phyloP scores from a whole-genome alignment of 2,329 filamentous ascomycete species.

The Pyrenochaeta sp. region DNA sequence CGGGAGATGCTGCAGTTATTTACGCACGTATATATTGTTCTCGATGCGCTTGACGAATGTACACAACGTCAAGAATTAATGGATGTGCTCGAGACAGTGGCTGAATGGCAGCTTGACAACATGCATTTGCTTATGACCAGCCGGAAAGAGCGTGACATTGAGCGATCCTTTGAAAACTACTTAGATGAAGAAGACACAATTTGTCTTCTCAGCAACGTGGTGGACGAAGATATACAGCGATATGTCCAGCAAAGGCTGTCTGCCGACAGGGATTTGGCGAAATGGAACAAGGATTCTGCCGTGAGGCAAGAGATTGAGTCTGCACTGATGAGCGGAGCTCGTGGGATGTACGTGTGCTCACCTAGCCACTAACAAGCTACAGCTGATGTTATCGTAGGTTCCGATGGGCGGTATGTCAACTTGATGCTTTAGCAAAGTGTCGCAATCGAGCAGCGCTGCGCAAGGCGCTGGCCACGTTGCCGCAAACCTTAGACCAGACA shows the following conservation, averaged over 20 bases:
- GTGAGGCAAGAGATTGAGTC: too few relatives aligned
- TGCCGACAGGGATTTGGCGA: too few relatives aligned
- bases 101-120: slow-evolving; percentile 14
- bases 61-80: slow-evolving; percentile 10
- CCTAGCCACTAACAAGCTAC: too few relatives aligned
- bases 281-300: too few relatives aligned
- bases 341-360: too few relatives aligned
- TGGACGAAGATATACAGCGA: neutral
- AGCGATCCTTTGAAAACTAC: neutral
- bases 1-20: slow-evolving; percentile 4
- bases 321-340: too few relatives aligned
- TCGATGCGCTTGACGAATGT: slow-evolving; percentile 22
- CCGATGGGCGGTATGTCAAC: slow-evolving; percentile 15
- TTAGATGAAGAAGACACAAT: neutral
- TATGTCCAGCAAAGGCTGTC: slow-evolving; percentile 1
- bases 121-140: neutral
- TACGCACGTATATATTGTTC: slow-evolving; percentile 12
- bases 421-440: slow-evolving; percentile 9
- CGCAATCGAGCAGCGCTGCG: neutral
- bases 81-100: slow-evolving; percentile 26
- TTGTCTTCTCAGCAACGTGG: neutral
- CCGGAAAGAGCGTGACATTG: neutral
- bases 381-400: too few relatives aligned
- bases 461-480: slow-evolving; percentile 3
- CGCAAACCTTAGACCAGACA: slow-evolving; percentile 11